Conservation (phyloP, 2,329 filamentous ascomycete genomes). For the Huntiella savannae region DNA sequence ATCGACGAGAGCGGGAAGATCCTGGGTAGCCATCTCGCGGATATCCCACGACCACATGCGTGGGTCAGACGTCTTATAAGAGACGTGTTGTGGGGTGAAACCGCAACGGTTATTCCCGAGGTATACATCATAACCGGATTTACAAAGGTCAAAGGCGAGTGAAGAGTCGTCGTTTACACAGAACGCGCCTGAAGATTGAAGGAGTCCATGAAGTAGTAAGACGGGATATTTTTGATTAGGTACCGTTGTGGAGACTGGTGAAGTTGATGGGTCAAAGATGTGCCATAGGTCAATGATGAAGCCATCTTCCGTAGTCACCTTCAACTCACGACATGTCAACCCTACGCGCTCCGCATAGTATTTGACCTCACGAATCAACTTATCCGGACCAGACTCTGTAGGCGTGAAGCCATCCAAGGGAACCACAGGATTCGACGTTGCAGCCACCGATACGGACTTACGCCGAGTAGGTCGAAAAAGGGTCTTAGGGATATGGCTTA, state of each 20-base stretch:
- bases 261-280: constrained; percentile 56
- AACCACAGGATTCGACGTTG: no score
- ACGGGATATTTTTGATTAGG: constrained; percentile 49
- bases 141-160: constrained; percentile 79
- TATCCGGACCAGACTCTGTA: constrained; percentile 64
- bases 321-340: constrained; percentile 62
- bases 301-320: constrained; percentile 83
- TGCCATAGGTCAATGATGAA: constrained; percentile 84
- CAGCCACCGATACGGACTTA: constrained; percentile 12
- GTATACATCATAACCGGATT: constrained; percentile 89
- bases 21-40: constrained; percentile 77
- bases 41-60: constrained; percentile 98
- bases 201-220: constrained; percentile 67
- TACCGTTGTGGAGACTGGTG: constrained; percentile 28
- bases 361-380: constrained; percentile 54
- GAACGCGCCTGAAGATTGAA: constrained; percentile 77
- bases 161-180: constrained; percentile 81
- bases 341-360: constrained; percentile 83
- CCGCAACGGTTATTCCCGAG: constrained; percentile 86
- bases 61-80: constrained; percentile 55
- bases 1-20: constrained; percentile 63
- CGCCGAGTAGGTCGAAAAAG: constrained; percentile 15
- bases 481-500: constrained; percentile 42
- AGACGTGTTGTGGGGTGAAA: constrained; percentile 55
- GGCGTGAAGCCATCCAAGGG: constrained; percentile 39